Conservation (phyloP, 2,329 filamentous ascomycete species). For the Pezicula neosporulosa region DNA sequence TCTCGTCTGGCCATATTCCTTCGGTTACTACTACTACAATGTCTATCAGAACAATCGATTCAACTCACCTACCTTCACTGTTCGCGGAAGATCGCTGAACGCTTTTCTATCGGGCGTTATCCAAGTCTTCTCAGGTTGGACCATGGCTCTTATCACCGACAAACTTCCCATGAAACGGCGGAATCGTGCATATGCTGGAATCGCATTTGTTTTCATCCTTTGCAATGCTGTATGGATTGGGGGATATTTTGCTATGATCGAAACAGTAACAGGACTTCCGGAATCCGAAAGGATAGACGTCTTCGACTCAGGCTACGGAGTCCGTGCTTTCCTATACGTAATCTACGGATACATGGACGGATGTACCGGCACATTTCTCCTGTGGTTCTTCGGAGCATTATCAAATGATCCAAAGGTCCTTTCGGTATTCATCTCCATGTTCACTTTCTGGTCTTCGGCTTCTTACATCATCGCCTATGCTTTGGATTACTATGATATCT, state of each 20-base stretch:
- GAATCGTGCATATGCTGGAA: slow-evolving; percentile 60
- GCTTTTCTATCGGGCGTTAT: slow-evolving; percentile 72
- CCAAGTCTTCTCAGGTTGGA: slow-evolving; percentile 63
- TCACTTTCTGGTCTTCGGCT: slow-evolving; percentile 11
- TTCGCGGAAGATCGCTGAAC: slow-evolving; percentile 69
- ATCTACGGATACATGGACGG: not conserved
- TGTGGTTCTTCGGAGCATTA: not conserved
- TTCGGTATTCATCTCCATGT: not conserved
- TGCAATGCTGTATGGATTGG: slow-evolving; percentile 79
- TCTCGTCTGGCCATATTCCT: slow-evolving; percentile 74
- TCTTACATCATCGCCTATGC: slow-evolving; percentile 13
- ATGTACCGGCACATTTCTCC: not conserved
- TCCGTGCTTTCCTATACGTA: not conserved
- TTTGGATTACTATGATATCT: slow-evolving; percentile 9
- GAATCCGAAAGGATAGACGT: not conserved
- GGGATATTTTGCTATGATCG: slow-evolving; percentile 46
- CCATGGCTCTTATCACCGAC: slow-evolving; percentile 70
- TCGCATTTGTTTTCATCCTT: slow-evolving; percentile 57
- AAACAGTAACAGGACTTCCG: not conserved
- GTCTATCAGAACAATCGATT: slow-evolving; percentile 73
- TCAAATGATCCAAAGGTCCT: not conserved
- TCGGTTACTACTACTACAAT: slow-evolving; percentile 75
- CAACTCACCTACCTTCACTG: slow-evolving; percentile 67
- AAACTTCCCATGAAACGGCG: slow-evolving; percentile 53
- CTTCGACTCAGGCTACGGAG: not conserved